phyloP scores from a whole-genome alignment of 371 early-diverging fungal genomes.

The Ordospora pajunii region DNA sequence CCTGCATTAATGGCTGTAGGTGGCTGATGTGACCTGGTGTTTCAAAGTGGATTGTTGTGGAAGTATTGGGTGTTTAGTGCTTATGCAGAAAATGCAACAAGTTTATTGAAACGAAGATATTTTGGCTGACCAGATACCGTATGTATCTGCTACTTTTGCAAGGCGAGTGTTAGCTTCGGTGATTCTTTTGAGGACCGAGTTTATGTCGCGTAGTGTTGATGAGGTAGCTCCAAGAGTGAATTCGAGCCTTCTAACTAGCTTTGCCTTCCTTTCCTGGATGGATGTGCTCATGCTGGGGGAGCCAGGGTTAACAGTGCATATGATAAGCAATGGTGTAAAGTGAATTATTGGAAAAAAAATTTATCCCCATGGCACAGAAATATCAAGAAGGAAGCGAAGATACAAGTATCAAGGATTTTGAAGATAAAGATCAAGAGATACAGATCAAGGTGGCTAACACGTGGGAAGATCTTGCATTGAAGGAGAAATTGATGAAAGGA shows the following conservation, averaged over 20 bases:
- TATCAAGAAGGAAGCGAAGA: not conserved
- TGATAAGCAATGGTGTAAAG: not conserved
- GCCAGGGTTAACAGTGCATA: not conserved
- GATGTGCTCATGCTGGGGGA: not conserved
- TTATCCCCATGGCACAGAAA: conserved; percentile 1
- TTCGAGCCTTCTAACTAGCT: conserved; percentile 25
- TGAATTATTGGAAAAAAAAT: conserved; percentile 6
- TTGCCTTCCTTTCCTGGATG: conserved; percentile 26
- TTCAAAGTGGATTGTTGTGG: not conserved
- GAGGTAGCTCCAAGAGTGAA: conserved; percentile 18
- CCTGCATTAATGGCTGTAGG: no score
- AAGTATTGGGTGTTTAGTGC: not conserved
- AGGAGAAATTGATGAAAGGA: conserved; percentile 86
- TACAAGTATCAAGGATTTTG: conserved; percentile 19
- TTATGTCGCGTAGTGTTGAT: conserved; percentile 20
- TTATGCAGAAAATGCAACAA: not conserved
- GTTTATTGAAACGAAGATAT: not conserved
- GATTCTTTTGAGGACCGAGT: conserved; percentile 18
- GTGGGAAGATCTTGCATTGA: conserved; percentile 88
- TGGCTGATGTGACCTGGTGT: not conserved
- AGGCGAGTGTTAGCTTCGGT: not conserved
- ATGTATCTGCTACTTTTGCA: not conserved
- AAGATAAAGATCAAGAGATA: conserved; percentile 13
- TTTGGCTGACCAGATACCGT: conserved; percentile 37
- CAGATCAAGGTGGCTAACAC: conserved; percentile 62